phyloP scores from a whole-genome alignment of 176 grass and related monocot species.

The maize (Zea mays) region DNA sequence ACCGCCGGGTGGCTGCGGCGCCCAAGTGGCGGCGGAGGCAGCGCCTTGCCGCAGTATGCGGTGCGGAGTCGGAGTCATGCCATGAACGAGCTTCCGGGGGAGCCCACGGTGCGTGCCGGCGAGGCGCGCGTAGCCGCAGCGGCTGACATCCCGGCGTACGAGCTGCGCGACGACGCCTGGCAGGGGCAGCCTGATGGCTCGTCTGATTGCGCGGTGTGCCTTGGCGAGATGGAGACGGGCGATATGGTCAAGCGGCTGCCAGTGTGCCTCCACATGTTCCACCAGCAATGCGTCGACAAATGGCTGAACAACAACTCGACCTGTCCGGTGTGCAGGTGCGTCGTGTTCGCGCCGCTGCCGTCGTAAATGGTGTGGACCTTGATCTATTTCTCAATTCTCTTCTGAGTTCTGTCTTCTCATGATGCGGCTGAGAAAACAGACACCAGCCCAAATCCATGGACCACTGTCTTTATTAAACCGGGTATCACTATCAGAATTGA shows the following conservation, averaged over 20 bases:
- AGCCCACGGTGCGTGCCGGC: not conserved
- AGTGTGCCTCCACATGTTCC: constrained; percentile 38
- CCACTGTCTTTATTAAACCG: no score
- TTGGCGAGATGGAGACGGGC: constrained; percentile 27
- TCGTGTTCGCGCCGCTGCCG: not conserved
- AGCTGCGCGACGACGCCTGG: constrained; percentile 12
- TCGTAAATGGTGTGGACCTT: not conserved
- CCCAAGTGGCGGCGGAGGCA: not conserved
- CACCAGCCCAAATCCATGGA: no score
- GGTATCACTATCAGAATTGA: no score
- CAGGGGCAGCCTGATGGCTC: not conserved
- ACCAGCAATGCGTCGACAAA: constrained; percentile 26
- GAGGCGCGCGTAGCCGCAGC: constrained; percentile 1
- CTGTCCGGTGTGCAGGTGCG: constrained; percentile 1
- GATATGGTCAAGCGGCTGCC: constrained; percentile 43
- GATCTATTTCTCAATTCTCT: no score
- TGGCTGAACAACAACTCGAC: constrained; percentile 1
- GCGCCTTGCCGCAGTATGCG: not conserved
- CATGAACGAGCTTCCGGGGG: not conserved
- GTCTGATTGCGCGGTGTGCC: constrained; percentile 46
- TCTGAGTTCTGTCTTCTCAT: no score
- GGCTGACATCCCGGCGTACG: constrained; percentile 35
- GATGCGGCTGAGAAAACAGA: no score
- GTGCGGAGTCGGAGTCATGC: not conserved
- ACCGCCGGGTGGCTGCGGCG: no score